Evolutionary conservation across 2,329 filamentous ascomycete genomes (phyloP).

Genomic region (Cordyceps militaris): DNA sequence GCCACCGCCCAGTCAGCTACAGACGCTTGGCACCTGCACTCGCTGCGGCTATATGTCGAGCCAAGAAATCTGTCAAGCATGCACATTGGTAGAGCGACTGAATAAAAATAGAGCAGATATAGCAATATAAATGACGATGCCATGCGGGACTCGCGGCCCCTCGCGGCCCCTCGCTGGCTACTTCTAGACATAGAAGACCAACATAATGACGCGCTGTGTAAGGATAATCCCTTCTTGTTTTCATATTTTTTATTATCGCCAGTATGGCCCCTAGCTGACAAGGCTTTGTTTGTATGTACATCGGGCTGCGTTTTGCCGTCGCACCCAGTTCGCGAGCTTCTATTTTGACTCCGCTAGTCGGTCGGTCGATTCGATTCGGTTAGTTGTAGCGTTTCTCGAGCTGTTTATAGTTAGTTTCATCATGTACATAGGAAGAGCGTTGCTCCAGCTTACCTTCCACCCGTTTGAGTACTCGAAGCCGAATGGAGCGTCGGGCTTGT

Average conservation of each 20-base stretch:
- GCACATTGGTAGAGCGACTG: constrained; percentile 77
- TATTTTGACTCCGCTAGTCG: neutral
- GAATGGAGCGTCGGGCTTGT: constrained; percentile 45
- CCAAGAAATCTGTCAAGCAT: constrained; percentile 89
- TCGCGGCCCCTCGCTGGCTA: neutral
- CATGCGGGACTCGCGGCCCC: neutral
- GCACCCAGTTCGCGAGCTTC: neutral
- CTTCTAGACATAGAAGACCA: neutral
- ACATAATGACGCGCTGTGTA: neutral
- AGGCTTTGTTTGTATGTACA: constrained; percentile 13
- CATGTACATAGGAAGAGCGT: constrained; percentile 2
- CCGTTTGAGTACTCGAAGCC: constrained; percentile 58
- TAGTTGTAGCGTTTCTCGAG: constrained; percentile 48
- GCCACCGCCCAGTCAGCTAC: constrained; percentile 40
- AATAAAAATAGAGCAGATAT: constrained; percentile 70
- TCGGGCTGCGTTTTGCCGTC: constrained; percentile 2
- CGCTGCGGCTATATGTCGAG: constrained; percentile 94
- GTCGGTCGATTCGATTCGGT: constrained; percentile 14
- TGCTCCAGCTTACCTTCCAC: constrained; percentile 47
- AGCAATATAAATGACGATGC: constrained; percentile 35
- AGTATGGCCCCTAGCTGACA: neutral
- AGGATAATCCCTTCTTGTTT: neutral
- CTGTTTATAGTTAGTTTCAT: constrained; percentile 26
- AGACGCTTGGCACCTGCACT: constrained; percentile 75
- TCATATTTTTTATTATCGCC: constrained; percentile 9